These are phyloP conservation scores for Verbascum thapsus DNA, from an alignment of 257 asterid genomes.

Conservation along the genomic window DNA sequence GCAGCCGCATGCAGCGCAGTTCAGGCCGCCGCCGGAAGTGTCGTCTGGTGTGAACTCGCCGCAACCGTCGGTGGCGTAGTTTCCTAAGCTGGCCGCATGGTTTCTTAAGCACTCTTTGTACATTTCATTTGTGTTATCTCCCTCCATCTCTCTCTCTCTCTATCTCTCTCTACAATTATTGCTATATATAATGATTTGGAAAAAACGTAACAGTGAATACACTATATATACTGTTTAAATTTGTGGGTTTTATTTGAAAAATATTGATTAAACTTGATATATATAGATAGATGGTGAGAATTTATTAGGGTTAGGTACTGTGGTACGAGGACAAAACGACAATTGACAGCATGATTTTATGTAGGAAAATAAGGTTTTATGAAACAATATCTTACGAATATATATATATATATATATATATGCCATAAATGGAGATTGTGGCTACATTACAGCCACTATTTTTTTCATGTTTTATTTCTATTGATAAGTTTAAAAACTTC, in stretches of 20 bases:
- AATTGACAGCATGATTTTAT: constrained; percentile 47
- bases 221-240: constrained; percentile 21
- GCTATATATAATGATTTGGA: constrained; percentile 22
- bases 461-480: neutral
- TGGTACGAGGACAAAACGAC: constrained; percentile 46
- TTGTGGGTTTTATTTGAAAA: constrained; percentile 33
- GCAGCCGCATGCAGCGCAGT: constrained; percentile 82
- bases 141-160: constrained; percentile 43
- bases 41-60: constrained; percentile 59
- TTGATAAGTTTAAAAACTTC: constrained; percentile 15
- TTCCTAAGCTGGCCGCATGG: constrained; percentile 83
- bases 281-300: constrained; percentile 7
- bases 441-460: constrained; percentile 36
- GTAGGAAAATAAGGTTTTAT: constrained; percentile 4
- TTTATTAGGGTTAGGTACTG: neutral
- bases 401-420: no score
- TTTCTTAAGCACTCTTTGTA: constrained; percentile 66
- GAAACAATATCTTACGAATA: constrained; percentile 31
- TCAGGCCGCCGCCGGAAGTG: constrained; percentile 27
- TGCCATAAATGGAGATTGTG: constrained; percentile 24
- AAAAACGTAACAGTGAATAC: constrained; percentile 44
- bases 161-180: constrained; percentile 18
- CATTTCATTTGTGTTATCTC: constrained; percentile 36
- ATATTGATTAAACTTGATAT: neutral
- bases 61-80: constrained; percentile 85